Percentiles rank a stretch among this genome's conserved stretches.
Conservation (phyloP, 164 flowering plant species). For the Akebia trifoliata region DNA sequence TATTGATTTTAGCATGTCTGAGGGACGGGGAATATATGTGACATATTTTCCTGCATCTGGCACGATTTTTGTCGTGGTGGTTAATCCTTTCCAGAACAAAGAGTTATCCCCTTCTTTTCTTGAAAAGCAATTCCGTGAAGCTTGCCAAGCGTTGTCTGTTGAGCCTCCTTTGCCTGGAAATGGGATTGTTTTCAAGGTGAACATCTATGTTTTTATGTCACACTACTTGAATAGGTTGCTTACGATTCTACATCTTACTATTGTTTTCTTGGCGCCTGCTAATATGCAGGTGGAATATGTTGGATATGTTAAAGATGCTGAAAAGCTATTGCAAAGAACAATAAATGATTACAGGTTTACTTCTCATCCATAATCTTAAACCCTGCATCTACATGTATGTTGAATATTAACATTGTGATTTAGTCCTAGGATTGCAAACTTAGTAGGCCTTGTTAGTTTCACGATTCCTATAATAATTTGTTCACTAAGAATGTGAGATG, state of each 20-base stretch:
- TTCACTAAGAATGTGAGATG: no score
- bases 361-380: slow-evolving; percentile 2
- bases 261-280: slow-evolving; percentile 4
- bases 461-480: no score
- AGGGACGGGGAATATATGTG: slow-evolving; percentile 72
- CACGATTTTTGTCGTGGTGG: slow-evolving; percentile 57
- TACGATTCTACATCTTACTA: slow-evolving; percentile 4
- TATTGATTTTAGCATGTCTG: slow-evolving; percentile 56
- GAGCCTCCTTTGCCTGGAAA: slow-evolving; percentile 36
- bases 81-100: slow-evolving; percentile 78
- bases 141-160: slow-evolving; percentile 59
- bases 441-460: no score
- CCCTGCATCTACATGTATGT: no score
- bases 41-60: slow-evolving; percentile 62
- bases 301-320: slow-evolving; percentile 67
- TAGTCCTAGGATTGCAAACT: background rate
- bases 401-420: no score
- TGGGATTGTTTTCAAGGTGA: slow-evolving; percentile 63
- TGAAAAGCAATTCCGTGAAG: slow-evolving; percentile 76
- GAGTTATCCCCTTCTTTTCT: slow-evolving; percentile 66
- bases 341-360: slow-evolving; percentile 63
- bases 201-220: background rate
- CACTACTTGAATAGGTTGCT: background rate
- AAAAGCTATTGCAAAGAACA: slow-evolving; percentile 59
- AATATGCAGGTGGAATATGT: slow-evolving; percentile 76